Percentiles rank a stretch among this genome's conserved stretches.
These are phyloP conservation scores for Lentinus tigrinus DNA, from an alignment of 768 basidiomycete genomes.

Conservation along the genomic window DNA sequence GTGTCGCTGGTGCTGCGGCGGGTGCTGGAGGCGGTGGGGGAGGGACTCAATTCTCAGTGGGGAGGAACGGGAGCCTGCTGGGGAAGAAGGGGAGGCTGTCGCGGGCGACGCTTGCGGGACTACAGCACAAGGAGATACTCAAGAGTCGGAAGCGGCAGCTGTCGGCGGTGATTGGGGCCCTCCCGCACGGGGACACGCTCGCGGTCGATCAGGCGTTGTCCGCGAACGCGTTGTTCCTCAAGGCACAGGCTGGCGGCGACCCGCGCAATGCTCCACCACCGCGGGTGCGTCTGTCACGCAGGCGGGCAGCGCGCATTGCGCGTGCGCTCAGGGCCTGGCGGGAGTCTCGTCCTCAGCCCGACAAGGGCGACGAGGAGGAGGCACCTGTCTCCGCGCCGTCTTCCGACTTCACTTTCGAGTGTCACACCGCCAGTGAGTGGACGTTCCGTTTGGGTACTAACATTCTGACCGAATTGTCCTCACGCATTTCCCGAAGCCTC, in stretches of 20 bases:
- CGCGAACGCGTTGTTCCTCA: constrained; percentile 34
- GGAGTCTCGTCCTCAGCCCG: constrained; percentile 33
- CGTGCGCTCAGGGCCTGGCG: constrained; percentile 38
- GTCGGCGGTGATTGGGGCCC: constrained; percentile 63
- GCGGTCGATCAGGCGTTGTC: constrained; percentile 79
- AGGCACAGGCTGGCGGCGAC: constrained; percentile 12
- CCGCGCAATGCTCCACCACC: constrained; percentile 17
- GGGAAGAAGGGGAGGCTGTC: constrained; percentile 42
- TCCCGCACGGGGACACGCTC: constrained; percentile 66
- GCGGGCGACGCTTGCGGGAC: constrained; percentile 61
- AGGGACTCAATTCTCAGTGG: constrained; percentile 43
- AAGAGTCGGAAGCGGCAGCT: constrained; percentile 69
- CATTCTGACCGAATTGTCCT: constrained; percentile 9
- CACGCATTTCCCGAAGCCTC: constrained; percentile 49
- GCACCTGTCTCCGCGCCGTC: constrained; percentile 43
- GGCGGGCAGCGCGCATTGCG: constrained; percentile 51
- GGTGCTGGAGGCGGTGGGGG: constrained; percentile 18
- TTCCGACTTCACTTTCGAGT: constrained; percentile 59
- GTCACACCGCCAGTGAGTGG: constrained; percentile 71
- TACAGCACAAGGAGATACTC: constrained; percentile 75
- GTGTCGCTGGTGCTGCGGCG: background rate
- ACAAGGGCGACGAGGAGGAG: background rate
- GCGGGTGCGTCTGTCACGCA: constrained; percentile 53
- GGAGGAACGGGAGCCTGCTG: constrained; percentile 1
- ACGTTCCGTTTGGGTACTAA: constrained; percentile 25